Evolutionary conservation across 108 stramenopile genomes (phyloP), one percentile per base, ranked within the genome.

Genomic region (Aurantiochytrium sp.): DNA sequence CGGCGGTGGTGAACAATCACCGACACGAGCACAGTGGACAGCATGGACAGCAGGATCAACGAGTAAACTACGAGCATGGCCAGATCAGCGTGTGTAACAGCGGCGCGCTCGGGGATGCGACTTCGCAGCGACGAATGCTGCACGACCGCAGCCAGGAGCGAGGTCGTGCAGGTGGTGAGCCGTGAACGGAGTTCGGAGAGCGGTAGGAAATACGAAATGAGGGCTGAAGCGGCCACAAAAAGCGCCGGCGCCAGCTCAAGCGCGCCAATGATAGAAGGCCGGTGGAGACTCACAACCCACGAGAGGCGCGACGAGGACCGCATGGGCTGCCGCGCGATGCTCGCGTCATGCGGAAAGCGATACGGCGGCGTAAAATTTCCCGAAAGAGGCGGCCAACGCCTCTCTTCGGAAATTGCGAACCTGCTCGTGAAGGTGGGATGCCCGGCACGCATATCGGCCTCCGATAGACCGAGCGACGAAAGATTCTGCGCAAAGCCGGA

Each of bases 51-150:
- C 45, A 81, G 45, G 24, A 81, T 81, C 36, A 81, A 24, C 39
- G 42, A n/a, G 24, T 81, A 81, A 6, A 81, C 73, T 12, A 81
- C 73, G 8, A 81, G 73, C 73, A 81, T 81, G 39, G 45, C 73
- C 1, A 48, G 45, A 30, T 81, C 73, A 21, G 73, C 73, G 45
- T 48, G 21, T 12, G 73, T 81, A 24, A 81, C 45, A 21, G 45
- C 73, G 10, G 73, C 73, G 6, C 73, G 21, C 45, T 81, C 73
- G 6, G 73, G 73, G 32, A 81, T 81, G 39, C 73, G 73, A 2
- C 73, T 81, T 81, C 73, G 39, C 27, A 81, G 12, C n/a, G 73
- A 81, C n/a, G 73, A 81, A 30, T 81, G 73, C 39, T 81, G 73
- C 12, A 81, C 73, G 19, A 81, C 73, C 2, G 73, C 73, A 42